Conservation (phyloP, 108 stramenopile species). For the Parietichytrium sp. region DNA sequence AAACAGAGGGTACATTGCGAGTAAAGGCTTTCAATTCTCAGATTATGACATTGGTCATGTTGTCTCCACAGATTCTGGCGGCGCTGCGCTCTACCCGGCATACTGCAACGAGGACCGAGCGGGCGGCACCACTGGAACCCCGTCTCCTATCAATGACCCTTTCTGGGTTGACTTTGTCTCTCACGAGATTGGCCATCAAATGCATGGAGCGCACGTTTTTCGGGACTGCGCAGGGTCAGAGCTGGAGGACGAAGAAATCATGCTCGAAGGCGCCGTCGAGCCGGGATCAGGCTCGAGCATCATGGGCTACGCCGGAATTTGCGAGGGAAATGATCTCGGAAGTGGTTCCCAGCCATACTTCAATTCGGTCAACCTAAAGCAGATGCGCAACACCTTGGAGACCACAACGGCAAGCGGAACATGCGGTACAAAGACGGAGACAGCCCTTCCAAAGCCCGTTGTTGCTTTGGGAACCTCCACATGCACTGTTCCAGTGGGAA, state of each 20-base stretch:
- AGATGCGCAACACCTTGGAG: not conserved
- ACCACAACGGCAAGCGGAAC: not conserved
- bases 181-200: slow-evolving; percentile 34
- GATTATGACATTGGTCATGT: slow-evolving; percentile 6
- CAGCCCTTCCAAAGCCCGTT: not conserved
- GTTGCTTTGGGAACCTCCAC: not conserved
- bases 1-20: not conserved
- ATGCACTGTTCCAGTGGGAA: slow-evolving; percentile 18
- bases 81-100: not conserved
- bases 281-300: slow-evolving; percentile 33
- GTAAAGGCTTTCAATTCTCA: not conserved
- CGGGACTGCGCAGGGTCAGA: not conserved
- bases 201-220: not conserved
- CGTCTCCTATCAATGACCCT: not conserved
- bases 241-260: not conserved
- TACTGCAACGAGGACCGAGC: not conserved
- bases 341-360: not conserved
- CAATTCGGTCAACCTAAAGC: not conserved
- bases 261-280: not conserved
- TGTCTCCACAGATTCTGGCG: not conserved
- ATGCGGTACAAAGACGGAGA: not conserved
- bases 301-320: slow-evolving; percentile 24
- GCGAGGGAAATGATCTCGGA: not conserved
- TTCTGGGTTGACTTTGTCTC: slow-evolving; percentile 11
- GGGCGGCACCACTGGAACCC: slow-evolving; percentile 11